phyloP scores from a whole-genome alignment of 257 asterid species.

The Solanum ossicruentum region DNA sequence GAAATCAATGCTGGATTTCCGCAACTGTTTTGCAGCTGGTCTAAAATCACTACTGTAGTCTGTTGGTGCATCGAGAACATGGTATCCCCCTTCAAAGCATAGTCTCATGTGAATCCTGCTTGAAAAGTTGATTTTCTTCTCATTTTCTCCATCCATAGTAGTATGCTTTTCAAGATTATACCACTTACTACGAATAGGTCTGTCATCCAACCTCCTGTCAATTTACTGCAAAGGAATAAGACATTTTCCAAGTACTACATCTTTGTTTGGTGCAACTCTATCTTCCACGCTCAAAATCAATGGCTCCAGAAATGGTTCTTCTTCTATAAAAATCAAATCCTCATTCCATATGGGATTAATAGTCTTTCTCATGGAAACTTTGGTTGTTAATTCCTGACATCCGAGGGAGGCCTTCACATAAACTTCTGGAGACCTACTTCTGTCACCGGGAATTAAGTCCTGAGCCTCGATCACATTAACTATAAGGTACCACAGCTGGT shows the following conservation, averaged over 20 bases:
- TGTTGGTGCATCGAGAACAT: slow-evolving; percentile 64
- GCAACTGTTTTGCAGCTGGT: slow-evolving; percentile 58
- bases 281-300: slow-evolving; percentile 4
- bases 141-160: background rate
- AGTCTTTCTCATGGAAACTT: slow-evolving; percentile 1
- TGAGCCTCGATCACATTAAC: slow-evolving; percentile 14
- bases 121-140: slow-evolving; percentile 8
- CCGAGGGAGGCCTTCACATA: slow-evolving; percentile 9
- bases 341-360: slow-evolving; percentile 11
- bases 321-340: slow-evolving; percentile 9
- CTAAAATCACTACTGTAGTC: slow-evolving; percentile 67
- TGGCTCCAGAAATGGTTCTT: slow-evolving; percentile 11
- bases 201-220: slow-evolving; percentile 3
- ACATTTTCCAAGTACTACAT: slow-evolving; percentile 3
- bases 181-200: slow-evolving; percentile 3
- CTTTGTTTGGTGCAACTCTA: slow-evolving; percentile 1
- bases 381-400: background rate
- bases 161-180: slow-evolving; percentile 1
- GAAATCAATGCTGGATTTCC: slow-evolving; percentile 64
- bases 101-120: slow-evolving; percentile 58
- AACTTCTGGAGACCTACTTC: slow-evolving; percentile 4
- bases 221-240: background rate
- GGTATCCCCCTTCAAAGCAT: slow-evolving; percentile 63
- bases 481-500: slow-evolving; percentile 10
- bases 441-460: slow-evolving; percentile 5